phyloP scores from a whole-genome alignment of 345 rosid genomes.

The Firmiana major region DNA sequence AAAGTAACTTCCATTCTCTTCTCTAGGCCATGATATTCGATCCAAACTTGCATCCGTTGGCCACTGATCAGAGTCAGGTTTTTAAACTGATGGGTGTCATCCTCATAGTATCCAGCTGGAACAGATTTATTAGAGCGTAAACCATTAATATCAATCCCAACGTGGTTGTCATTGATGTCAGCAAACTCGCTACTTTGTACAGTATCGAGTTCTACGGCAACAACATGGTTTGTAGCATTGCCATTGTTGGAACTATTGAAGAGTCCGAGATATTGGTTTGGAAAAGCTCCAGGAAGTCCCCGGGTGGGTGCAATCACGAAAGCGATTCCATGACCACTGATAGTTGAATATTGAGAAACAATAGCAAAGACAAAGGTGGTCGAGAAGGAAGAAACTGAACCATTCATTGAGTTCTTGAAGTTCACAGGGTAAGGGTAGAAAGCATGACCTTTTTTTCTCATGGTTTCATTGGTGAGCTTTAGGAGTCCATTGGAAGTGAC shows the following conservation, averaged over 20 bases:
- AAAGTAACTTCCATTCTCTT: conserved; percentile 31
- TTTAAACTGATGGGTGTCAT: not conserved
- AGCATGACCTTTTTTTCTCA: conserved; percentile 35
- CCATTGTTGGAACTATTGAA: conserved; percentile 16
- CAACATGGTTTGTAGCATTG: conserved; percentile 18
- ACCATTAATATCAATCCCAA: conserved; percentile 23
- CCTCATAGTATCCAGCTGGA: conserved; percentile 7
- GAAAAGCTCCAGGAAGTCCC: conserved; percentile 2
- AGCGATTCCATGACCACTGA: conserved; percentile 11
- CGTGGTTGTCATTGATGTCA: conserved; percentile 26
- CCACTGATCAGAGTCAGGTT: conserved; percentile 33
- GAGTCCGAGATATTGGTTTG: conserved; percentile 16
- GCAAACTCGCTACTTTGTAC: conserved; percentile 10
- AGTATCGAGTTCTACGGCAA: conserved; percentile 29
- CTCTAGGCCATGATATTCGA: conserved; percentile 36
- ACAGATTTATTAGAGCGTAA: conserved; percentile 7
- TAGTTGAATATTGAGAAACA: conserved; percentile 24
- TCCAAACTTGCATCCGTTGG: conserved; percentile 37
- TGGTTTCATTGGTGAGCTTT: conserved; percentile 37
- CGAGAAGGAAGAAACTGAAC: conserved; percentile 39
- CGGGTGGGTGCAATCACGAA: conserved; percentile 10
- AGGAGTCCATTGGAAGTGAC: conserved; percentile 34
- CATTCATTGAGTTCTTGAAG: conserved; percentile 38
- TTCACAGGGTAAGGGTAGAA: conserved; percentile 29
- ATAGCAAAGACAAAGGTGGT: conserved; percentile 57